phyloP scores from a whole-genome alignment of 345 rosid species.

The Rhodomyrtus tomentosa region DNA sequence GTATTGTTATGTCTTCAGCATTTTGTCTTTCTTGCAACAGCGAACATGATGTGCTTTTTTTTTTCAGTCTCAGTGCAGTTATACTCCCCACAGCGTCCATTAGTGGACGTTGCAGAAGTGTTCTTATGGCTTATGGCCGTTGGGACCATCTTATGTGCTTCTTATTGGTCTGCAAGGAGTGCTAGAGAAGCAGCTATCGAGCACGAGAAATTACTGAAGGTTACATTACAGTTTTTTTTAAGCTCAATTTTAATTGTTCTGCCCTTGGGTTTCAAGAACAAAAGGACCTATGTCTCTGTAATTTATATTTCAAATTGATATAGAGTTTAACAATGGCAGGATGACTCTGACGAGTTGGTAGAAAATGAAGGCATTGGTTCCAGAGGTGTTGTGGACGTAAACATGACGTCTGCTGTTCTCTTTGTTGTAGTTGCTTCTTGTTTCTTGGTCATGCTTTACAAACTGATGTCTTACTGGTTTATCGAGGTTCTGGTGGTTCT shows the following conservation, averaged over 20 bases:
- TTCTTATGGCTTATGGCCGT: slow-evolving; percentile 99
- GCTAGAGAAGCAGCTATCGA: slow-evolving; percentile 82
- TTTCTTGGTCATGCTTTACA: slow-evolving; percentile 95
- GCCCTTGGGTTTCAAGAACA: not conserved
- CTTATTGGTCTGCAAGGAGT: slow-evolving; percentile 95
- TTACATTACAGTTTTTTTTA: slow-evolving; percentile 2
- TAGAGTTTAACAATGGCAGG: slow-evolving; percentile 30
- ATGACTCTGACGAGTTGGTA: slow-evolving; percentile 49
- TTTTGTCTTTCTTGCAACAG: slow-evolving; percentile 2
- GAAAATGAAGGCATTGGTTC: slow-evolving; percentile 35
- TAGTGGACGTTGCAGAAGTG: slow-evolving; percentile 94
- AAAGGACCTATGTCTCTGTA: not conserved
- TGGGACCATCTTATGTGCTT: slow-evolving; percentile 80
- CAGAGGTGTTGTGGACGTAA: slow-evolving; percentile 66
- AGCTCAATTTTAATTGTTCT: not conserved
- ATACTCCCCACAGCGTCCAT: slow-evolving; percentile 85
- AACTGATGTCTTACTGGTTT: slow-evolving; percentile 92
- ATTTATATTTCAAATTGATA: not conserved
- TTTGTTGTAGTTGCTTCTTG: slow-evolving; percentile 93
- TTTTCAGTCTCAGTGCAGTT: slow-evolving; percentile 73
- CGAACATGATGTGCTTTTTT: not conserved
- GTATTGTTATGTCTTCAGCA: not conserved
- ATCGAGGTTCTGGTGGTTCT: slow-evolving; percentile 82
- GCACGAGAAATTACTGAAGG: slow-evolving; percentile 90
- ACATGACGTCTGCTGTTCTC: slow-evolving; percentile 55